Evolutionary conservation across 2,329 filamentous ascomycete genomes (phyloP), one percentile per base, ranked within the genome.

Genomic region (Aspergillus sp.): DNA sequence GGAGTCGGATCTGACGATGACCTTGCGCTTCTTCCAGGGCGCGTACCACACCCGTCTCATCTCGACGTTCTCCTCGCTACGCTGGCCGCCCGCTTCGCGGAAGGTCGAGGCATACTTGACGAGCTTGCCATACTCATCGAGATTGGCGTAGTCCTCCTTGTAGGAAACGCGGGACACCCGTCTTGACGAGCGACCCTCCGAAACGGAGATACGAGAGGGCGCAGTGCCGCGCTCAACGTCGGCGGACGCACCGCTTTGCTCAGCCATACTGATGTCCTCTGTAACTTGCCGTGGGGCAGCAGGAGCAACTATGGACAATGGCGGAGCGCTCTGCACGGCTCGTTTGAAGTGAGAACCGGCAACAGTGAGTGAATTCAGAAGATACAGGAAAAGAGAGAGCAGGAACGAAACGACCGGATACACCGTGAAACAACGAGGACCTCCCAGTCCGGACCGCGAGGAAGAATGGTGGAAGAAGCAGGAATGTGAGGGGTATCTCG

Each of bases 101-200:
- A 85, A 87, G 58, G 81, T 83, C 45, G 83, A 84, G 62, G 86
- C 86, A 73, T 83, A 87, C 70, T 83, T 82, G 61, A 86, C 82
- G 35, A 87, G 78, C 52, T 83, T 83, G 58, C 82, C 81, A 69
- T 87, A 87, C 69, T 87, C 84, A 69, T 86, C 84, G 68, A 72
- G 58, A 26, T 60, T 67, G 3, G 60, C 57, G 40, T 57, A 67
- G 49, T 69, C 67, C 41, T 68, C 63, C 19, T 65, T 68, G 35
- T 67, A 55, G 24, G 70, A 72, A 3, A 64, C 63, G 13, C 69
- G 67, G 17, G 70, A 72, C 47, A 72, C 64, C 38, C 69, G 69
- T 49, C 65, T 60, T 4, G 60, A 60, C 19, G 52, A 51, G 14
- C 46, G 57, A 42, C 56, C 54, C 10, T 61, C 53, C 8, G 55